phyloP scores from a whole-genome alignment of 306 rosid species.

The Lupinus albus region DNA sequence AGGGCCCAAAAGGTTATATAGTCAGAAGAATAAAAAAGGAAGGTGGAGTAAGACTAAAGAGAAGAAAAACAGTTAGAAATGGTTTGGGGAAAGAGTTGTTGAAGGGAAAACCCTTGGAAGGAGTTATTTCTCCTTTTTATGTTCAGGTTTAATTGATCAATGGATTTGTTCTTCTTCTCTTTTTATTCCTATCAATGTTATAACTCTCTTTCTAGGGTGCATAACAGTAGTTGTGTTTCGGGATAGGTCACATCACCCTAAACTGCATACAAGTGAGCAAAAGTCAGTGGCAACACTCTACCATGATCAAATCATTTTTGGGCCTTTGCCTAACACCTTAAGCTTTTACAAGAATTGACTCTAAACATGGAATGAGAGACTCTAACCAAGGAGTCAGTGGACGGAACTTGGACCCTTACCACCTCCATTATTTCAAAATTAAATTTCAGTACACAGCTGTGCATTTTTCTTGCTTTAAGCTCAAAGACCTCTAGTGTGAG shows the following conservation, averaged over 20 bases:
- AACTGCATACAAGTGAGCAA: background rate
- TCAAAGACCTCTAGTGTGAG: background rate
- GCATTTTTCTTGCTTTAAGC: background rate
- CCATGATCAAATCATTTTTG: background rate
- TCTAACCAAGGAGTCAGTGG: background rate
- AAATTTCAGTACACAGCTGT: background rate
- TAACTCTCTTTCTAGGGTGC: too few relatives aligned
- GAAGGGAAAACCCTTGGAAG: too few relatives aligned
- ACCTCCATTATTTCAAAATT: background rate
- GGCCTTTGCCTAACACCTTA: background rate
- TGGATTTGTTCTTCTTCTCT: too few relatives aligned
- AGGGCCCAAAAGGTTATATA: too few relatives aligned
- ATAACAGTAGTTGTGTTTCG: background rate
- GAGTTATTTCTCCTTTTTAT: too few relatives aligned
- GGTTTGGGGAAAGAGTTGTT: too few relatives aligned
- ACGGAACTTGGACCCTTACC: background rate
- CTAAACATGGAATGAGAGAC: background rate
- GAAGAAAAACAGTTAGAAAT: too few relatives aligned
- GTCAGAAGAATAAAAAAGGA: too few relatives aligned
- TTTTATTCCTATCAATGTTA: too few relatives aligned
- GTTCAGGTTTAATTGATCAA: too few relatives aligned
- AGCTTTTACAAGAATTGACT: background rate
- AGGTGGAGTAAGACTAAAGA: too few relatives aligned
- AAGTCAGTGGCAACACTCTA: slow-evolving; percentile 11
- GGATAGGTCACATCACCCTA: slow-evolving; percentile 8